A percentile compares a stretch with the other conserved stretches of the same genome.
Conservation (phyloP, 306 rosid species). For the Prunus mongolica region DNA sequence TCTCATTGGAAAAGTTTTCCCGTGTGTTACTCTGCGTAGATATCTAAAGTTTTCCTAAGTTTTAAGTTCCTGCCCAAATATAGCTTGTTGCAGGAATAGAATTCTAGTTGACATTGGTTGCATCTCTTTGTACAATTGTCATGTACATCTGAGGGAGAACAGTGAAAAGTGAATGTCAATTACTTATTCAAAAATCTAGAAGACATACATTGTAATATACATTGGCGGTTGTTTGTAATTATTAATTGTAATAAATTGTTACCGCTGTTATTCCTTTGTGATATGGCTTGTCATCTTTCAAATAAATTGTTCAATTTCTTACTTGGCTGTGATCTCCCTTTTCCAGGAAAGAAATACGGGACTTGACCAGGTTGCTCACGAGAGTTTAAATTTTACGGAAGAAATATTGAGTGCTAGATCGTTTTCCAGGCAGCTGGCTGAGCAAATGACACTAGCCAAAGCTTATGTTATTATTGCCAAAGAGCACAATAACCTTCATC, state of each 20-base stretch:
- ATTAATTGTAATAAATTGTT: neutral
- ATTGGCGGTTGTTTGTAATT: neutral
- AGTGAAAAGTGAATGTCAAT: neutral
- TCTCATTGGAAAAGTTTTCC: neutral
- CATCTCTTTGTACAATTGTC: neutral
- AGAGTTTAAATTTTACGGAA: conserved; percentile 74
- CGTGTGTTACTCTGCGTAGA: neutral
- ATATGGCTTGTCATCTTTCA: neutral
- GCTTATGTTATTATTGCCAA: conserved; percentile 96
- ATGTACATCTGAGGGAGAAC: neutral
- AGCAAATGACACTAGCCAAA: conserved; percentile 92
- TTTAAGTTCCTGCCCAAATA: neutral
- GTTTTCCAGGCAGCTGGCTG: conserved; percentile 81
- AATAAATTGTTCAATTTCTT: conserved; percentile 5
- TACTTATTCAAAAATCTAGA: neutral
- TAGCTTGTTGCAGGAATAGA: neutral
- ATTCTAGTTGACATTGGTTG: neutral
- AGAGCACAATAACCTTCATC: conserved; percentile 97
- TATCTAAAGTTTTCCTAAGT: neutral
- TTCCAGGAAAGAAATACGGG: conserved; percentile 71
- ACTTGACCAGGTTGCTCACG: conserved; percentile 54
- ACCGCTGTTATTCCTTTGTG: neutral
- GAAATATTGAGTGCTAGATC: conserved; percentile 80
- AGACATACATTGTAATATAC: too few species aligned
- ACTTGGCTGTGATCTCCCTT: conserved; percentile 14